Percentiles rank a stretch among this genome's conserved stretches.
These are phyloP conservation scores for Rhodotorula toruloides DNA, from an alignment of 768 basidiomycete species.

Conservation along the genomic window DNA sequence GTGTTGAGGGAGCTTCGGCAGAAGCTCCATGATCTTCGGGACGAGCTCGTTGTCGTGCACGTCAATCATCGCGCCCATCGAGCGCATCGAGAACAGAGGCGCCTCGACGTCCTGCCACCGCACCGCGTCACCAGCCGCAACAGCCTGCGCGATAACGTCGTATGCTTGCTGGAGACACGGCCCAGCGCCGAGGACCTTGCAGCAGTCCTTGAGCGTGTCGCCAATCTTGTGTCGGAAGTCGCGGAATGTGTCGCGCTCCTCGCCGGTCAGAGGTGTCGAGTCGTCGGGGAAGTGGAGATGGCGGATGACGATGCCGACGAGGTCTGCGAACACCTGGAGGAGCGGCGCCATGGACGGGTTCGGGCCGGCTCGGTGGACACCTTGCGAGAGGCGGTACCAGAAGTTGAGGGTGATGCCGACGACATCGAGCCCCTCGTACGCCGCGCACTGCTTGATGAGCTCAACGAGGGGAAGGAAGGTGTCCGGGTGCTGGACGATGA, in stretches of 20 bases:
- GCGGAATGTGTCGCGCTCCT: slow-evolving; percentile 90
- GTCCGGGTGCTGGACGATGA: slow-evolving; percentile 81
- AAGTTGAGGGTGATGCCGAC: slow-evolving; percentile 96
- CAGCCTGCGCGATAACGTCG: slow-evolving; percentile 68
- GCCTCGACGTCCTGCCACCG: slow-evolving; percentile 98
- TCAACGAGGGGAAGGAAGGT: slow-evolving; percentile 93
- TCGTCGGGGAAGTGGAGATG: slow-evolving; percentile 90
- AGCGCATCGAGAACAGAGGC: slow-evolving; percentile 92
- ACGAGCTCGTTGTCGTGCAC: slow-evolving; percentile 72
- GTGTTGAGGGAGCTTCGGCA: slow-evolving; percentile 81
- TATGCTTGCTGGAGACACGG: slow-evolving; percentile 74
- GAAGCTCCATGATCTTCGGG: slow-evolving; percentile 93
- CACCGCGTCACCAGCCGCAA: slow-evolving; percentile 51
- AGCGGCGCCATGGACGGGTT: slow-evolving; percentile 57
- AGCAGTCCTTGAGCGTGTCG: slow-evolving; percentile 97
- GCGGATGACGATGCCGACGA: slow-evolving; percentile 77
- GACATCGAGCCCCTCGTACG: slow-evolving; percentile 87
- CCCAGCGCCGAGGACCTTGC: slow-evolving; percentile 81
- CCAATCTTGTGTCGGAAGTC: slow-evolving; percentile 97
- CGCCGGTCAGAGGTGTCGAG: slow-evolving; percentile 57
- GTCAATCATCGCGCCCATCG: slow-evolving; percentile 94
- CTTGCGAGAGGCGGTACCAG: slow-evolving; percentile 95
- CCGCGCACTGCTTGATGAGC: slow-evolving; percentile 87
- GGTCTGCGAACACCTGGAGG: slow-evolving; percentile 70
- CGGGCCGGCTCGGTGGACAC: slow-evolving; percentile 59